These are phyloP conservation scores for Astragalus glycyphyllos DNA, from an alignment of 306 rosid genomes.

Conservation along the genomic window DNA sequence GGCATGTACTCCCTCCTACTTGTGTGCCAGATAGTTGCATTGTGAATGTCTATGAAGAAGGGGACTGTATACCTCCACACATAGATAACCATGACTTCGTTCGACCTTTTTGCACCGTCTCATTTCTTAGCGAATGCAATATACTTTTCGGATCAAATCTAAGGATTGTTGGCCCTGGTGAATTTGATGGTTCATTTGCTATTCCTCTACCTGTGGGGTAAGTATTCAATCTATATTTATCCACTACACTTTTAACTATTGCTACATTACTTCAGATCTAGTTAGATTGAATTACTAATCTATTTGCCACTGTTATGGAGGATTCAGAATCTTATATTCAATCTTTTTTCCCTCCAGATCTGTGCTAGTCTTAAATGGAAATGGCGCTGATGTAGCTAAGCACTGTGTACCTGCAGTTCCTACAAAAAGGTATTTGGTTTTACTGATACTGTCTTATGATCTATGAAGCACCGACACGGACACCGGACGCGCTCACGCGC, in stretches of 20 bases:
- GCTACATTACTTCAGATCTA: slow-evolving; percentile 17
- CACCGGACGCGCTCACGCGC: no score
- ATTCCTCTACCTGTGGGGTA: slow-evolving; percentile 90
- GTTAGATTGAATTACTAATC: slow-evolving; percentile 12
- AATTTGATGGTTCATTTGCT: slow-evolving; percentile 65
- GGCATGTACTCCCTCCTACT: slow-evolving; percentile 93
- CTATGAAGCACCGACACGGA: no score
- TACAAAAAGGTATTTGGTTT: slow-evolving; percentile 59
- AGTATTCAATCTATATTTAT: slow-evolving; percentile 43
- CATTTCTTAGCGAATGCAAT: slow-evolving; percentile 89
- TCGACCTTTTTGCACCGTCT: slow-evolving; percentile 95
- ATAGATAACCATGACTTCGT: slow-evolving; percentile 94
- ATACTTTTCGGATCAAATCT: slow-evolving; percentile 86
- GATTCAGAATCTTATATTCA: slow-evolving; percentile 41
- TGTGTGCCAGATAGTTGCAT: slow-evolving; percentile 98
- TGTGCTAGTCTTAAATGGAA: slow-evolving; percentile 91
- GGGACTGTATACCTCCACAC: slow-evolving; percentile 97
- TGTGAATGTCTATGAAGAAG: slow-evolving; percentile 92
- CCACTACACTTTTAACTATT: slow-evolving; percentile 18
- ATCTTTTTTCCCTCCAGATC: slow-evolving; percentile 63
- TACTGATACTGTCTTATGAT: background rate
- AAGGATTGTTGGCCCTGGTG: slow-evolving; percentile 67
- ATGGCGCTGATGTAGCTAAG: slow-evolving; percentile 92
- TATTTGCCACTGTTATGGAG: slow-evolving; percentile 13
- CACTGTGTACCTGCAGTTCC: slow-evolving; percentile 98